These are phyloP conservation scores for Jasminum sambac DNA, from an alignment of 257 asterid genomes.

Conservation along the genomic window DNA sequence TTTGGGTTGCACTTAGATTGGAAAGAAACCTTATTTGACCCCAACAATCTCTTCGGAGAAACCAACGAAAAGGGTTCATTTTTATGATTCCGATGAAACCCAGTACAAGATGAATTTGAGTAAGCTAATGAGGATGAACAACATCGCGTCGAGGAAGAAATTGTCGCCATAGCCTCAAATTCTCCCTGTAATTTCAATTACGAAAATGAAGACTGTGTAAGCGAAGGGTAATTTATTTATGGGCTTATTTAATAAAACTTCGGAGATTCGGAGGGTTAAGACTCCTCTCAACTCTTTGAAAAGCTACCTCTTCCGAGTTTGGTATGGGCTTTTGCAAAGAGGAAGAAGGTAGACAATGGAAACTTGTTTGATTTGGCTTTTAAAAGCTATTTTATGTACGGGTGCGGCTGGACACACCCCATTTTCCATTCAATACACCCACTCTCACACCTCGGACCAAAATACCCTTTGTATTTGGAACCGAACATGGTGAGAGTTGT, in stretches of 20 bases:
- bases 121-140: conserved; percentile 51
- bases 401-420: no score
- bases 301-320: conserved; percentile 42
- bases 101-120: conserved; percentile 43
- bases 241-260: conserved; percentile 19
- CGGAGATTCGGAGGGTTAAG: conserved; percentile 62
- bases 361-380: background rate
- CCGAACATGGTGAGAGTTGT: no score
- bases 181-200: background rate
- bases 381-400: no score
- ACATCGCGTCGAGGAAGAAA: conserved; percentile 55
- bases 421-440: no score
- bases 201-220: background rate
- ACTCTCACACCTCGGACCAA: no score
- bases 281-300: conserved; percentile 89
- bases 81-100: conserved; percentile 31
- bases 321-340: conserved; percentile 1
- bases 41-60: conserved; percentile 35
- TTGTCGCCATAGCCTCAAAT: conserved; percentile 49
- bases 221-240: background rate
- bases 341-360: background rate
- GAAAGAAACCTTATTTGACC: conserved; percentile 38
- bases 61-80: conserved; percentile 30
- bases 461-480: no score
- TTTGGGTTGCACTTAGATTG: conserved; percentile 42